phyloP scores from a whole-genome alignment of 257 asterid species.

The Gentiana straminea region DNA sequence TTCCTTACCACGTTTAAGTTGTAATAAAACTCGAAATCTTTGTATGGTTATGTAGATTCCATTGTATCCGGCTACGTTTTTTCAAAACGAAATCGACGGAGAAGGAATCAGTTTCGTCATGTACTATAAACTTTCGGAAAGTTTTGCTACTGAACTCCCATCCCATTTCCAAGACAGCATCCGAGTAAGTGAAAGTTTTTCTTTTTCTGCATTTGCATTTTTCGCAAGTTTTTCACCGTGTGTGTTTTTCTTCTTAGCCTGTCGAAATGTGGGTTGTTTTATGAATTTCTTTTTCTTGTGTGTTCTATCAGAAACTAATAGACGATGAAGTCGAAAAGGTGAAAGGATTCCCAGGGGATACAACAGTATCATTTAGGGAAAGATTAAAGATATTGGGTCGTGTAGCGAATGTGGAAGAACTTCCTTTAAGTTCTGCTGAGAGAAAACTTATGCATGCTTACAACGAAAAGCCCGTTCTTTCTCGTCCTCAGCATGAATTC shows the following conservation, averaged over 20 bases:
- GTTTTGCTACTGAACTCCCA: conserved; percentile 37
- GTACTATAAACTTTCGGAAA: conserved; percentile 37
- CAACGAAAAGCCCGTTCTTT: conserved; percentile 94
- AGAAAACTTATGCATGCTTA: conserved; percentile 92
- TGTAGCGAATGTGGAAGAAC: conserved; percentile 76
- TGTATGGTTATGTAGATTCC: conserved; percentile 27
- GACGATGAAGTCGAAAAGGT: conserved; percentile 78
- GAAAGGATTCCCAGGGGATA: conserved; percentile 67
- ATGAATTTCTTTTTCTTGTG: not conserved
- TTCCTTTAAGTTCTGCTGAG: conserved; percentile 80
- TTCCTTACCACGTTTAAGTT: not conserved
- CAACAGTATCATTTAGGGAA: conserved; percentile 65
- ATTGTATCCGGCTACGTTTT: conserved; percentile 33
- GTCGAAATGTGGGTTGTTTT: not conserved
- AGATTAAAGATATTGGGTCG: conserved; percentile 92
- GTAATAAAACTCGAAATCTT: not conserved
- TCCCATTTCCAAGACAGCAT: conserved; percentile 42
- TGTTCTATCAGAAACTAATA: conserved; percentile 46
- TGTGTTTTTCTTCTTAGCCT: too few species aligned
- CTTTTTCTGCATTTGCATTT: not conserved
- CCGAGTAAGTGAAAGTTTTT: conserved; percentile 21
- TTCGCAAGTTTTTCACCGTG: not conserved
- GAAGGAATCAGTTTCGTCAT: conserved; percentile 42
- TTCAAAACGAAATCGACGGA: conserved; percentile 44
- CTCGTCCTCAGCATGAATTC: conserved; percentile 95